A percentile compares a stretch with the other conserved stretches of the same genome.
Conservation (phyloP, 371 early-diverging fungal species). For the Chytridium lagenaria region DNA sequence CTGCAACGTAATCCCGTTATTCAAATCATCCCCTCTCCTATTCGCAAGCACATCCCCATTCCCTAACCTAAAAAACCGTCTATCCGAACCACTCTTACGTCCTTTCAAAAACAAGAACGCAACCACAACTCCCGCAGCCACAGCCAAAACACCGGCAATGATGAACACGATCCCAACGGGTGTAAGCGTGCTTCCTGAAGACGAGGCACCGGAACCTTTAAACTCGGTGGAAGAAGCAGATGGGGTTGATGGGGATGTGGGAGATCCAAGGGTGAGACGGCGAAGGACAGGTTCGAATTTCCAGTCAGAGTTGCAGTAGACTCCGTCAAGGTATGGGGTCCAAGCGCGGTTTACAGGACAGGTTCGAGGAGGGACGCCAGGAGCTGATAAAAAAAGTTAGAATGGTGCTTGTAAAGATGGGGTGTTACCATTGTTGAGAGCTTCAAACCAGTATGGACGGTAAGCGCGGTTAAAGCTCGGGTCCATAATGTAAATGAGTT, state of each 20-base stretch:
- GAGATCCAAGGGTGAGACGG: neutral
- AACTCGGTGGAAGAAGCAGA: neutral
- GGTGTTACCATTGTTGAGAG: slow-evolving; percentile 2
- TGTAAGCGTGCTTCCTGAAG: neutral
- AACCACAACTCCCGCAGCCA: neutral
- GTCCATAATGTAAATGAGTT: neutral
- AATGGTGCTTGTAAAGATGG: neutral
- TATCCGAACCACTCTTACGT: neutral
- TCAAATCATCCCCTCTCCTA: neutral
- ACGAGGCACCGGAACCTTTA: no score
- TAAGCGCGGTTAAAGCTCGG: neutral
- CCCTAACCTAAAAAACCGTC: neutral
- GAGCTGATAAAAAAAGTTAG: no score
- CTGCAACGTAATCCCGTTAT: slow-evolving; percentile 1
- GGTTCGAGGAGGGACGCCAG: neutral
- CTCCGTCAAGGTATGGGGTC: neutral
- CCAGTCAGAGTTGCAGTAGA: neutral
- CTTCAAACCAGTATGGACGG: slow-evolving; percentile 3
- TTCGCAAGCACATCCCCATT: neutral
- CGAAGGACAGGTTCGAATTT: neutral
- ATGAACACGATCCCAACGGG: neutral
- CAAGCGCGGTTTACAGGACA: neutral
- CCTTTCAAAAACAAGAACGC: neutral
- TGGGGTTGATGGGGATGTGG: neutral
- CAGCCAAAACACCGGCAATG: neutral